Evolutionary conservation across 306 rosid species (phyloP), one percentile per base, ranked within the genome.

Genomic region (Cucumis sativus): DNA sequence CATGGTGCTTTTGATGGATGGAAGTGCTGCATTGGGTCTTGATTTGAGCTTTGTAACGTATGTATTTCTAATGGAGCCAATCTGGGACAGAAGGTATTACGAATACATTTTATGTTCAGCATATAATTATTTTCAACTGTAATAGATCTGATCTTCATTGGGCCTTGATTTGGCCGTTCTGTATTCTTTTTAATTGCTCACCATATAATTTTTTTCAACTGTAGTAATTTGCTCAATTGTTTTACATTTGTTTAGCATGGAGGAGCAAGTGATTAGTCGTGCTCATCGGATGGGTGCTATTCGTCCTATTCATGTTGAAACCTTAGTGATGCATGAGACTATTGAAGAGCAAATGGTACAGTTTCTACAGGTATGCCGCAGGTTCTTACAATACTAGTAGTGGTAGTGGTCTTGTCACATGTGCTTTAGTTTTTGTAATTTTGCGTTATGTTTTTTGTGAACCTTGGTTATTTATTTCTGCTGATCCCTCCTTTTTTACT

Each of bases 221-320:
- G 33, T 69, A 25, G 25, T 65, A 15, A 79, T 16, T 66, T 35
- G 30, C 83, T 81, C 13, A 49, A 20, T 65, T 76, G 75, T 58
- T 54, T 81, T 61, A 75, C 78, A 79, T 40, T 15, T 84, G 69
- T 30, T 79, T 77, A 95, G 99, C 82, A 82, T 95, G 97, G 97
- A 95, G 92, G 97, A 95, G 82, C 99, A 95, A 85, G 99, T 92
- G 61, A 88, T 95, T 72, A 95, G 99, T 80, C 97, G 99, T 74
- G 99, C 99, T 80, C 99, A 95, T 82, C 97, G 99, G 59, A 95
- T 95, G 97, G 99, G 99, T 82, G 99, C 99, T 86, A 86, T 88
- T 78, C 93, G 93, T 57, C 97, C 97, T 76, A 89, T 95, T 79
- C 87, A 89, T 5, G 99, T 95, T 77, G 99, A 95, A 86, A 95